Conservation (phyloP, 176 grass and related monocot species). For the Puya raimondii region DNA sequence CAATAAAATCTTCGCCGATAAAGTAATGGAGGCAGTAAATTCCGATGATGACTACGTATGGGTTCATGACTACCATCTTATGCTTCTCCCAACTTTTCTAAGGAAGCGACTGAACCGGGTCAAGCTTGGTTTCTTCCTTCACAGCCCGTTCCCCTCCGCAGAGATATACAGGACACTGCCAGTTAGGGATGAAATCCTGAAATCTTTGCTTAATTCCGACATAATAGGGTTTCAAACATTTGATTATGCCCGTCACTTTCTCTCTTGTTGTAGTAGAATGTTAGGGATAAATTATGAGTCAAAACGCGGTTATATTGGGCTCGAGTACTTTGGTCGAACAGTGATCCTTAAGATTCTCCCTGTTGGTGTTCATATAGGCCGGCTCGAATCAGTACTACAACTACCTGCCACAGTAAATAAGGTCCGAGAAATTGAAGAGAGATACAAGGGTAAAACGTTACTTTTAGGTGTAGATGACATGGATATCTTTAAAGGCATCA, state of each 20-base stretch:
- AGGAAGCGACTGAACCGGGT: slow-evolving; percentile 70
- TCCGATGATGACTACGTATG: slow-evolving; percentile 88
- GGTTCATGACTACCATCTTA: slow-evolving; percentile 98
- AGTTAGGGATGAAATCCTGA: slow-evolving; percentile 90
- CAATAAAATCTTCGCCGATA: slow-evolving; percentile 89
- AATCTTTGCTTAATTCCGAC: slow-evolving; percentile 82
- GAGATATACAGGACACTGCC: slow-evolving; percentile 90
- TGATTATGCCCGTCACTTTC: slow-evolving; percentile 89
- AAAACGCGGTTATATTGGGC: slow-evolving; percentile 84
- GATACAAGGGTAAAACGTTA: slow-evolving; percentile 54
- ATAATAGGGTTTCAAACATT: slow-evolving; percentile 96
- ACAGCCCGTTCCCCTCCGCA: slow-evolving; percentile 76
- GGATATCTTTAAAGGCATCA: slow-evolving; percentile 93
- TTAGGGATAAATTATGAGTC: slow-evolving; percentile 75
- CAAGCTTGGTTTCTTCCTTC: slow-evolving; percentile 79
- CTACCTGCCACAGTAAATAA: slow-evolving; percentile 48
- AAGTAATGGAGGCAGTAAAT: slow-evolving; percentile 90
- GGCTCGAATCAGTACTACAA: slow-evolving; percentile 62
- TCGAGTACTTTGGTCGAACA: slow-evolving; percentile 81
- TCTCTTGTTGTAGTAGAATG: slow-evolving; percentile 88
- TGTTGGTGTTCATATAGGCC: slow-evolving; percentile 68
- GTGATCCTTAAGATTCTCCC: slow-evolving; percentile 81
- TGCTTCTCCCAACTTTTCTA: slow-evolving; percentile 90
- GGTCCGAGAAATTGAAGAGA: slow-evolving; percentile 67
- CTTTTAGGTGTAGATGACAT: slow-evolving; percentile 77